Evolutionary conservation across 2,329 filamentous ascomycete species (phyloP), one percentile per base, ranked within the genome.

Genomic region (Arthrinium puccinioides): DNA sequence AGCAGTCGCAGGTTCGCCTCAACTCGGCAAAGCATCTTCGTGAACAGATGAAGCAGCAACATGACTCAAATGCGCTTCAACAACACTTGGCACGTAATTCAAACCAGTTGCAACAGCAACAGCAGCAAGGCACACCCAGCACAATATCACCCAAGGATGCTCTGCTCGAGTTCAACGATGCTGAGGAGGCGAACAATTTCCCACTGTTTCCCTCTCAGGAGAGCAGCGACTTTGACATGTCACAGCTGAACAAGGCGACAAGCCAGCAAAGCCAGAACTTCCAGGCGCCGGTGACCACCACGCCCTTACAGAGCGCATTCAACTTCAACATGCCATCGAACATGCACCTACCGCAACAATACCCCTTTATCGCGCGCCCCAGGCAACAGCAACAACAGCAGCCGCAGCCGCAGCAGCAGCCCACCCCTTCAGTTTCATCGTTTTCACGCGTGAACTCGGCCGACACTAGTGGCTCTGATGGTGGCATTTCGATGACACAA

Each of bases 131-230:
- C 6, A 72, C 71, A 0, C 72, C 82, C n/a, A 86, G 87, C 60
- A 95, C 90, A 0, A 95, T 98, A 32, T 97, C 90, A 2, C 92
- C 90, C 18, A 94, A 94, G 63, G 90, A 97, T 52, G 86, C 89
- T 2, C 64, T 94, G 42, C 64, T 96, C 34, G 89, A 96, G 42
- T 95, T 89, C 55, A 76, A 82, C 43, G 87, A 92, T 26, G 61
- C 69, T 0, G 84, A 89, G 3, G 79, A 83, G 32, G 64, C 74
- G 5, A 78, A 78, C 41, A n/a, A n/a, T n/a, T 78, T 84, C 50
- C 79, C 86, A 10, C 64, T 95, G 15, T 94, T 95, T 54, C 76
- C 84, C 4, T 69, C 75, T 2, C 68, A 74, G 38, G 68, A 76
- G 28, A 57, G 67, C 31, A 63, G 52, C 15, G 63, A 53, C 14